Conservation (phyloP, 2,329 filamentous ascomycete genomes). For the Cladosporium oxysporum region DNA sequence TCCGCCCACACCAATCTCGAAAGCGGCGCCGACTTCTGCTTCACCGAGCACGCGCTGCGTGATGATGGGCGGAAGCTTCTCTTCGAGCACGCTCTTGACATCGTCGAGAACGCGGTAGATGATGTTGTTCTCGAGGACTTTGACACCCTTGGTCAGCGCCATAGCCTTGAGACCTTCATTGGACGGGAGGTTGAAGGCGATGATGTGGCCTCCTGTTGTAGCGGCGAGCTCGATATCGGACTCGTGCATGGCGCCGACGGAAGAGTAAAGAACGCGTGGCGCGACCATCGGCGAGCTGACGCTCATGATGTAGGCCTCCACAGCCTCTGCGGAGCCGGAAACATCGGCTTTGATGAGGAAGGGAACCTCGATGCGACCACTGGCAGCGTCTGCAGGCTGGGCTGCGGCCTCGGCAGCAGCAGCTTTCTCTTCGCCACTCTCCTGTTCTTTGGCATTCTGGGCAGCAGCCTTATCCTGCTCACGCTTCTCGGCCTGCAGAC, state of each 20-base stretch:
- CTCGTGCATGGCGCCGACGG: slow-evolving; percentile 76
- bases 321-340: slow-evolving; percentile 88
- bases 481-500: slow-evolving; percentile 59
- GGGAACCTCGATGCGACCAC: slow-evolving; percentile 62
- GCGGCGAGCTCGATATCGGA: slow-evolving; percentile 88
- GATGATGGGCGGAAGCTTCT: slow-evolving; percentile 67
- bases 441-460: slow-evolving; percentile 32
- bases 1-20: slow-evolving; percentile 78
- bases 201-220: slow-evolving; percentile 70
- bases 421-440: slow-evolving; percentile 25
- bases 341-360: slow-evolving; percentile 94
- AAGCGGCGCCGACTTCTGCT: slow-evolving; percentile 80
- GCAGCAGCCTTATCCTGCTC: slow-evolving; percentile 57
- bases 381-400: slow-evolving; percentile 35
- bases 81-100: slow-evolving; percentile 67
- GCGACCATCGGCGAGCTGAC: slow-evolving; percentile 84
- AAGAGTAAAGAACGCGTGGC: slow-evolving; percentile 73
- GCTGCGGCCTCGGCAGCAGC: slow-evolving; percentile 23
- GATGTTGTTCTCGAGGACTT: slow-evolving; percentile 80
- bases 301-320: slow-evolving; percentile 72
- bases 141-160: slow-evolving; percentile 71
- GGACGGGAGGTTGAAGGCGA: slow-evolving; percentile 81
- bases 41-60: slow-evolving; percentile 77
- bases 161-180: slow-evolving; percentile 65
- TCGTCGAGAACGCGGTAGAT: slow-evolving; percentile 81